These are phyloP conservation scores for Thalassiosira livingstoniorum DNA, from an alignment of 352 stramenopile genomes.

Conservation along the genomic window DNA sequence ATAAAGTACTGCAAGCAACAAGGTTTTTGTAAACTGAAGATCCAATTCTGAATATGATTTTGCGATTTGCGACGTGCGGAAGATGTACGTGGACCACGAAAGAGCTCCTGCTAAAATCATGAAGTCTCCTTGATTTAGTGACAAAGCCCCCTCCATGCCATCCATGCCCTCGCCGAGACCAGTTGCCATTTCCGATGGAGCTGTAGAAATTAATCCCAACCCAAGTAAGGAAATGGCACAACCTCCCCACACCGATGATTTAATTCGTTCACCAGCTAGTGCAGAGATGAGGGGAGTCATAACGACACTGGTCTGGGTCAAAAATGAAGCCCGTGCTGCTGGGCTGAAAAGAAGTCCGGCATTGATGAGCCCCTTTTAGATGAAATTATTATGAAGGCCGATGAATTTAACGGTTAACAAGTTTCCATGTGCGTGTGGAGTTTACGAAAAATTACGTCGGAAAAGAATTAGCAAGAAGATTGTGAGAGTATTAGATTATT, in stretches of 20 bases:
- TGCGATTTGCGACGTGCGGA: constrained; percentile 63
- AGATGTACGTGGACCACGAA: constrained; percentile 77
- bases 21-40: constrained; percentile 69
- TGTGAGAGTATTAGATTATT: too few relatives aligned
- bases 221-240: constrained; percentile 64
- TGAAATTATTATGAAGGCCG: background rate
- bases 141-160: constrained; percentile 9
- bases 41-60: constrained; percentile 59
- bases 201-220: constrained; percentile 60
- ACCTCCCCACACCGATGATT: constrained; percentile 57
- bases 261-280: constrained; percentile 57
- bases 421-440: too few relatives aligned
- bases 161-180: background rate
- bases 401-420: too few relatives aligned
- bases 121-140: constrained; percentile 62
- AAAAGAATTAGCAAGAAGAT: too few relatives aligned
- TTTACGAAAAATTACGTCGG: too few relatives aligned
- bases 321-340: constrained; percentile 67
- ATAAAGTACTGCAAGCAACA: constrained; percentile 70
- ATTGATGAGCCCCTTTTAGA: constrained; percentile 65
- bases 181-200: background rate
- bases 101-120: constrained; percentile 70
- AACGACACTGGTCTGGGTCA: constrained; percentile 76
- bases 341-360: constrained; percentile 62
- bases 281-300: constrained; percentile 72